Conservation (phyloP, 208 protist species). For the Wallacemonas sp. region DNA sequence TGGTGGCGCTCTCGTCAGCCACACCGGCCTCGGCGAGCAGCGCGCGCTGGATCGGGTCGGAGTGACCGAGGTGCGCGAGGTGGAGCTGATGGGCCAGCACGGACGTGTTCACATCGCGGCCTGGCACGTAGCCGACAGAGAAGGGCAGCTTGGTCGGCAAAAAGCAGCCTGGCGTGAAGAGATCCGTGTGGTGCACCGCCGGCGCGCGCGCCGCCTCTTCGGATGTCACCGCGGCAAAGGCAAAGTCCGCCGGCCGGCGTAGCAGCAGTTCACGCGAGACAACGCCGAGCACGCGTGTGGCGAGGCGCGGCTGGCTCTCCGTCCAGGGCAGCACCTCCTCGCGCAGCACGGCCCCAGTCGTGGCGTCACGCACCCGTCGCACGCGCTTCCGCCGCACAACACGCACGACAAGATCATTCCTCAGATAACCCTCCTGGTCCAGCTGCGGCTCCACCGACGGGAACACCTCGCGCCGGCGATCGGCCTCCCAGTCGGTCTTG, state of each 20-base stretch:
- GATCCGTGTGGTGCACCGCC: conserved; percentile 43
- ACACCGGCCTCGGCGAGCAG: conserved; percentile 3
- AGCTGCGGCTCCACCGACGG: conserved; percentile 73
- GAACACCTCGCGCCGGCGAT: conserved; percentile 55
- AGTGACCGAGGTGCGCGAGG: conserved; percentile 2
- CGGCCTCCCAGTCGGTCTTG: conserved; percentile 5
- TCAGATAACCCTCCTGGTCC: conserved; percentile 62
- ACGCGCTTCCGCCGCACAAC: conserved; percentile 46
- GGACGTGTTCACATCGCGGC: conserved; percentile 39
- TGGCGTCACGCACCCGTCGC: conserved; percentile 45
- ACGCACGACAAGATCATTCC: conserved; percentile 76
- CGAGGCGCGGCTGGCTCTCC: not conserved
- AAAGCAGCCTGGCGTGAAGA: conserved; percentile 69
- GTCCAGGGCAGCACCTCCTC: conserved; percentile 32
- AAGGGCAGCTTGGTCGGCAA: conserved; percentile 39
- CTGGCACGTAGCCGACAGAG: conserved; percentile 60
- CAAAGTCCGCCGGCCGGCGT: conserved; percentile 75
- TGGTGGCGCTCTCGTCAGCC: not conserved
- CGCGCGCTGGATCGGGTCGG: conserved; percentile 7
- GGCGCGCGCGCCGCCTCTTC: conserved; percentile 34
- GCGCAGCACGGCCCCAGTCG: conserved; percentile 51
- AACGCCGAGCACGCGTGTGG: conserved; percentile 51
- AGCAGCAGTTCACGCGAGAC: conserved; percentile 77
- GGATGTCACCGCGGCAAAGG: conserved; percentile 51
- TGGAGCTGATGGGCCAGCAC: conserved; percentile 16